phyloP scores from a whole-genome alignment of 2,329 filamentous ascomycete genomes.

The Pseudogymnoascus sp. region DNA sequence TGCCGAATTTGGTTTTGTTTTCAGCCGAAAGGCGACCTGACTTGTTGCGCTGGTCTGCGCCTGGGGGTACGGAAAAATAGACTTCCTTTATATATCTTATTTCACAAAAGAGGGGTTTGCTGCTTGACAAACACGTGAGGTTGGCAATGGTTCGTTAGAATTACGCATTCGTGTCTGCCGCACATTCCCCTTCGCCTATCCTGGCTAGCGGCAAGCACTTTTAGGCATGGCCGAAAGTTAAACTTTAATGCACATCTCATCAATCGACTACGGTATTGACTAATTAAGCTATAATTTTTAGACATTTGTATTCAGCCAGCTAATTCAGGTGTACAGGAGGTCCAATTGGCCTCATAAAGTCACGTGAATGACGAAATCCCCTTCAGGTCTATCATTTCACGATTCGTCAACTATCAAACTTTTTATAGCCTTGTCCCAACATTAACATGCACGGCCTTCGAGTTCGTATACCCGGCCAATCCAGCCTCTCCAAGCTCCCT shows the following conservation, averaged over 20 bases:
- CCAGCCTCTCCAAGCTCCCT: slow-evolving; percentile 40
- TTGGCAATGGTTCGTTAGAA: not conserved
- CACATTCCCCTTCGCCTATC: not conserved
- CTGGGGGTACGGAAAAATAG: not conserved
- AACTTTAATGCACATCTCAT: not conserved
- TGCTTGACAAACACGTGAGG: not conserved
- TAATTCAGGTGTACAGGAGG: not conserved
- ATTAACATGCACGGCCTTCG: slow-evolving; percentile 35
- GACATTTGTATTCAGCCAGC: not conserved
- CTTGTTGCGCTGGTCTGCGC: not conserved
- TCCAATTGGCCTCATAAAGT: not conserved
- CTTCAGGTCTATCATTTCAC: not conserved
- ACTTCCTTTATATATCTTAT: not conserved
- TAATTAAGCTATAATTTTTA: not conserved
- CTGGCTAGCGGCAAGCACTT: not conserved
- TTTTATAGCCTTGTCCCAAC: slow-evolving; percentile 24
- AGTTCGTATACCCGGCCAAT: slow-evolving; percentile 35
- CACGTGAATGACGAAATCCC: not conserved
- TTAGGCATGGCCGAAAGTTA: not conserved
- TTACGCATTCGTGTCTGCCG: not conserved
- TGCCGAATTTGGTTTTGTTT: not conserved
- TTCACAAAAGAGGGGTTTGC: not conserved
- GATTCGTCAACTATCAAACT: not conserved
- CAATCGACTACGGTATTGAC: not conserved
- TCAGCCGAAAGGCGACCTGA: not conserved